Base-by-base conservation (phyloP, 1,284 basidiomycete genomes). In the Pterulicium gracile region DNA sequence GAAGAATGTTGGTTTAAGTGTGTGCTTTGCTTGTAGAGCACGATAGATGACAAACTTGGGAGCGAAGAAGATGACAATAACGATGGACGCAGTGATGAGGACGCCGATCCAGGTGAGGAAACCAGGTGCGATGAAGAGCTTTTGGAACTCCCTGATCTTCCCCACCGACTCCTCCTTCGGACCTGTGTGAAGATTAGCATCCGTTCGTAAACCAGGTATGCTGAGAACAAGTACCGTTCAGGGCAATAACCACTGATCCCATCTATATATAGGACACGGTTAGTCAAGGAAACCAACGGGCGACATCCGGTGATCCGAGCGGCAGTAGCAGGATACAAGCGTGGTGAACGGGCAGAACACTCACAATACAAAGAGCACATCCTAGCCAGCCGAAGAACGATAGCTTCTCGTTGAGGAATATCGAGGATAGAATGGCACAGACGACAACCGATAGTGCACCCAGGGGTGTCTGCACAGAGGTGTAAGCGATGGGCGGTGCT, bases 401-500 rank as follows among this genome's bases (percentile, higher is more conserved):
- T 45, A 98, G 77, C 52, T 76, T 87, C 63, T 98, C 95, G 45
- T 95, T 85, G 56, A 98, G 81, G 66, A 98, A 88, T 56, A 96
- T 75, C 39, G 91, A 93, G 7, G 93, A 95, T 17, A 98, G 71
- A 21, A 96, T 86, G 34, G 95, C 95, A 56, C 87, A 95, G 53
- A 98, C 77, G 56, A 98, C 94, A 54, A 98, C 96, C n/a, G 92
- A 94, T 47, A 98, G 77, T 2, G 94, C 93, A 39, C 95, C 95
- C 56, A 98, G 78, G 1, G 95, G 94, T 15, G 92, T 95, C 75
- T 90, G 57, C 51, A 32, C 19, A 51, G 47, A 12, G 27, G 44
- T 55, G 34, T n/a, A 7, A 32, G 7, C 27, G n/a, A 32, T 32
- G 27, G 27, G 27, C 10, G n/a, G 27, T 32, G 27, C n/a, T n/a